Evolutionary conservation across 2,329 filamentous ascomycete species (phyloP).

Genomic region (Trichoderma pleuroti): DNA sequence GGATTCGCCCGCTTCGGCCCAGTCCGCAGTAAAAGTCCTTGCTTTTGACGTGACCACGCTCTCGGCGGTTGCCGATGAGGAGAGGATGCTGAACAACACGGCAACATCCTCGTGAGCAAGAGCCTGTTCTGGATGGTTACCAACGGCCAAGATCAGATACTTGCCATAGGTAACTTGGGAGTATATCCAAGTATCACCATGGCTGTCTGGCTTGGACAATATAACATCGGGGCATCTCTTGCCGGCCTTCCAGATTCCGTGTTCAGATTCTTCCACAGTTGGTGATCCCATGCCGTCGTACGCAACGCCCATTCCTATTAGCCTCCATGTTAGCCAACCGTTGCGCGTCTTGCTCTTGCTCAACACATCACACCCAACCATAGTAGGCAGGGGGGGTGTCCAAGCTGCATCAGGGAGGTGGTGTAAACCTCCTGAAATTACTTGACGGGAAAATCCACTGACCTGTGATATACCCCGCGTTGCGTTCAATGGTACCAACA

Average conservation of each 20-base stretch:
- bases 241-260: constrained; percentile 38
- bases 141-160: constrained; percentile 29
- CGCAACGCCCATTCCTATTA: constrained; percentile 39
- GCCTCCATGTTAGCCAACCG: not conserved
- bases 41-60: not conserved
- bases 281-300: constrained; percentile 37
- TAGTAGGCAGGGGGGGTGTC: not conserved
- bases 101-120: constrained; percentile 19
- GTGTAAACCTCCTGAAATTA: not conserved
- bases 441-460: constrained; percentile 12
- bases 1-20: constrained; percentile 26
- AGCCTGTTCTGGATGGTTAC: constrained; percentile 11
- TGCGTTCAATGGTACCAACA: constrained; percentile 45
- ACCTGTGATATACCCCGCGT: constrained; percentile 48
- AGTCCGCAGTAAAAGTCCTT: constrained; percentile 30
- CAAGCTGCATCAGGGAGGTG: not conserved
- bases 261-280: constrained; percentile 32
- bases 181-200: constrained; percentile 31
- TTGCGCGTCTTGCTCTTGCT: not conserved
- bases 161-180: constrained; percentile 32
- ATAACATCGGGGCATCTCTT: constrained; percentile 37
- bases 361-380: not conserved
- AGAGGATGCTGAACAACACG: constrained; percentile 14
- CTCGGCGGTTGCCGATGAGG: not conserved
- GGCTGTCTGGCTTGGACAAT: constrained; percentile 20